A percentile compares a stretch with the other conserved stretches of the same genome.
Evolutionary conservation across 441 rosid species (phyloP).

Genomic region (Sinapis alba): DNA sequence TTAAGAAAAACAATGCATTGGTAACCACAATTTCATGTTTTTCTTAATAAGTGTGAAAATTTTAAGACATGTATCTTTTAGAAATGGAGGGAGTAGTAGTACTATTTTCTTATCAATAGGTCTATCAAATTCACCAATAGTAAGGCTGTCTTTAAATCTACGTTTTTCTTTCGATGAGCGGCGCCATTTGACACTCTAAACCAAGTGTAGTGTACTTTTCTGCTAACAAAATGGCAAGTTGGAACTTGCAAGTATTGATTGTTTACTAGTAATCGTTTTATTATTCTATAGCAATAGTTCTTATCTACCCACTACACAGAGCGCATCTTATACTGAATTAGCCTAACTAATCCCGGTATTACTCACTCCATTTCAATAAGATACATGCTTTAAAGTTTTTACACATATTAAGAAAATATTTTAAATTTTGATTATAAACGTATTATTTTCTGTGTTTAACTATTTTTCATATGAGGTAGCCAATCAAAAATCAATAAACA

Average conservation of each 20-base stretch:
- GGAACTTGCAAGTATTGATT: constrained; percentile 11
- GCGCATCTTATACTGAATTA: not conserved
- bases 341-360: not conserved
- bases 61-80: too few relatives aligned
- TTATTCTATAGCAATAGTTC: not conserved
- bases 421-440: too few relatives aligned
- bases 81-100: too few relatives aligned
- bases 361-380: too few relatives aligned
- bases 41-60: too few relatives aligned
- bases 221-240: constrained; percentile 2
- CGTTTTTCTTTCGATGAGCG: constrained; percentile 26
- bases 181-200: constrained; percentile 30
- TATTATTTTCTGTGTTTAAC: too few relatives aligned
- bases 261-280: not conserved
- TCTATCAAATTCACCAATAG: constrained; percentile 32
- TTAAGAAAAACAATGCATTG: too few relatives aligned
- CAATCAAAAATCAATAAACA: too few relatives aligned
- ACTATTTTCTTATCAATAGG: constrained; percentile 31
- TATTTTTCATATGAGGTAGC: too few relatives aligned
- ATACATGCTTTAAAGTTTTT: too few relatives aligned
- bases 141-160: constrained; percentile 25
- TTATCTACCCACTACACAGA: constrained; percentile 7
- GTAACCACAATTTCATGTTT: too few relatives aligned
- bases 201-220: constrained; percentile 10
- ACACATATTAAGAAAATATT: too few relatives aligned